Conservation (phyloP, 495 filamentous ascomycete species). For the Penicillium soppii region DNA sequence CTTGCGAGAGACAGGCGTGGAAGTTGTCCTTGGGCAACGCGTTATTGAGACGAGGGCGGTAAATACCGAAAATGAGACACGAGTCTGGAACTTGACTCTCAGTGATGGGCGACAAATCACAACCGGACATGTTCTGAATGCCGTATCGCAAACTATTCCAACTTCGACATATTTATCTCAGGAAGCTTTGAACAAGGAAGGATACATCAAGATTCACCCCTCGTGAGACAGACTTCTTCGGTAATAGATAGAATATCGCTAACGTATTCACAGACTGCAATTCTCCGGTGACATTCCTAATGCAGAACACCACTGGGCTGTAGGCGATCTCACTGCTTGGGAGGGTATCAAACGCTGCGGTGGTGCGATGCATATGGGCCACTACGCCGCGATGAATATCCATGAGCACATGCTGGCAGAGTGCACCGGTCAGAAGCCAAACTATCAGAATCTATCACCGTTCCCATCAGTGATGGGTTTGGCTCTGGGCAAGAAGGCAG, state of each 20-base stretch:
- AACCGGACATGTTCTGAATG: conserved; percentile 58
- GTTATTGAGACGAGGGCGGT: conserved; percentile 36
- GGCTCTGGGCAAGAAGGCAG: conserved; percentile 63
- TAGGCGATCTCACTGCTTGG: conserved; percentile 50
- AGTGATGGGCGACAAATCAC: conserved; percentile 51
- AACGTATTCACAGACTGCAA: conserved; percentile 32
- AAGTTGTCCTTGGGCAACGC: conserved; percentile 53
- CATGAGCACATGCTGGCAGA: conserved; percentile 54
- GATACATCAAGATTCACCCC: conserved; percentile 55
- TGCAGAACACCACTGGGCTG: conserved; percentile 56
- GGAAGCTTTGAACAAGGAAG: conserved; percentile 48
- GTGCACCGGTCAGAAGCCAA: conserved; percentile 31
- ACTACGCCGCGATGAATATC: conserved; percentile 58
- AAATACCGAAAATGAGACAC: conserved; percentile 32
- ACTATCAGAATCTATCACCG: conserved; percentile 44
- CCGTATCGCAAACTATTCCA: conserved; percentile 55
- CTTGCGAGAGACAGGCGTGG: conserved; percentile 53
- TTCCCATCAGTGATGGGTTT: conserved; percentile 64
- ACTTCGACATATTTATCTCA: conserved; percentile 54
- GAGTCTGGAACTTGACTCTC: conserved; percentile 53
- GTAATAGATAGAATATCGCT: neutral
- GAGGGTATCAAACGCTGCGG: conserved; percentile 71
- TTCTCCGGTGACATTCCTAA: conserved; percentile 50
- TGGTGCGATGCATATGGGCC: conserved; percentile 65
- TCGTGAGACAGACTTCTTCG: conserved; percentile 16